Percentiles rank a stretch among this genome's conserved stretches.
These are phyloP conservation scores for Sporobolomyces phaffii DNA, from an alignment of 768 basidiomycete genomes.

Conservation along the genomic window DNA sequence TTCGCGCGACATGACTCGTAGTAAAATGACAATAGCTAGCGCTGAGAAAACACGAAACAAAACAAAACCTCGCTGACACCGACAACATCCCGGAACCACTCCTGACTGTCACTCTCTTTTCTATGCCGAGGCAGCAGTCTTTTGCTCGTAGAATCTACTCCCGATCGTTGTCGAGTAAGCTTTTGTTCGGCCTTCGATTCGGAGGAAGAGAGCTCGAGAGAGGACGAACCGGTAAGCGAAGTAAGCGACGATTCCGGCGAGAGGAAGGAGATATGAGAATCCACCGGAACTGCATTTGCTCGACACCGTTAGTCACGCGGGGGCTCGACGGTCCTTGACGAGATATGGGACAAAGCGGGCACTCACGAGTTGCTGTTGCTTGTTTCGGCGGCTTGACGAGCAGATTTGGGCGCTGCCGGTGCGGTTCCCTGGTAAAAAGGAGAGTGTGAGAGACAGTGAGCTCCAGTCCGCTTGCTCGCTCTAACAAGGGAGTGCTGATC, in stretches of 20 bases:
- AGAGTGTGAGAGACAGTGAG: too few species aligned
- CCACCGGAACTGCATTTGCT: slow-evolving; percentile 45
- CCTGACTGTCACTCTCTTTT: too few species aligned
- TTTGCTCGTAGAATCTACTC: slow-evolving; percentile 17
- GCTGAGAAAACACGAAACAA: too few species aligned
- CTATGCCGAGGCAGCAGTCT: slow-evolving; percentile 4
- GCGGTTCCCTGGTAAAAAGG: slow-evolving; percentile 26
- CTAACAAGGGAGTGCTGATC: too few species aligned
- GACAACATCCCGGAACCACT: too few species aligned
- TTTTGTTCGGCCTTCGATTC: too few species aligned
- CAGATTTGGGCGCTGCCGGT: slow-evolving; percentile 49
- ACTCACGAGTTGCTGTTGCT: slow-evolving; percentile 59
- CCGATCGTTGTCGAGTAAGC: too few species aligned
- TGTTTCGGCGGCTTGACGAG: slow-evolving; percentile 54
- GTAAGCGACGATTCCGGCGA: slow-evolving; percentile 72
- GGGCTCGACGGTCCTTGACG: too few species aligned
- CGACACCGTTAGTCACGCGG: not conserved
- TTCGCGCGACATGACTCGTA: too few species aligned
- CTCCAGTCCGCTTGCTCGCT: too few species aligned
- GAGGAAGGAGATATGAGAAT: slow-evolving; percentile 76
- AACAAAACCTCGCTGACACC: too few species aligned
- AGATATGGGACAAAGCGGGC: not conserved
- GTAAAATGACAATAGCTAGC: too few species aligned
- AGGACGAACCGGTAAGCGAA: slow-evolving; percentile 55
- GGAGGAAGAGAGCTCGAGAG: not conserved